These are phyloP conservation scores for Arthroderma uncinatum DNA, from an alignment of 2,329 filamentous ascomycete genomes.

Conservation along the genomic window DNA sequence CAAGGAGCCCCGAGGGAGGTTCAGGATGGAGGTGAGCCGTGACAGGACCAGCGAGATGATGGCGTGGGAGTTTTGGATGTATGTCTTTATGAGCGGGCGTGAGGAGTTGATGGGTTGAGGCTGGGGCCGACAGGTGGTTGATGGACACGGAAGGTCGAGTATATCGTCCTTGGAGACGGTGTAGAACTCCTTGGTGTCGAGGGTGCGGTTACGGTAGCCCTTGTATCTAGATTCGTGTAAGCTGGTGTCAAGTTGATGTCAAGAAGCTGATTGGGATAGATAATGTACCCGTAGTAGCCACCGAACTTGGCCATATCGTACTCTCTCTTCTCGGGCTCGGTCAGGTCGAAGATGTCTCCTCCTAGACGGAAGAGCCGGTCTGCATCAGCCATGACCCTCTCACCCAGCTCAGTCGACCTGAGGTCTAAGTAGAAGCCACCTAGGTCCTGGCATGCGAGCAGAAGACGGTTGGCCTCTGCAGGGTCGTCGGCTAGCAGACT, in stretches of 20 bases:
- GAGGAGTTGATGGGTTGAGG: constrained; percentile 7
- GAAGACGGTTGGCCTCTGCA: constrained; percentile 2
- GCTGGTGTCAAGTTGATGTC: background rate
- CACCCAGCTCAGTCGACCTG: constrained; percentile 8
- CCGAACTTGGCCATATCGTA: constrained; percentile 13
- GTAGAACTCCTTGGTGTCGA: constrained; percentile 13
- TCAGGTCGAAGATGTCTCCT: constrained; percentile 7
- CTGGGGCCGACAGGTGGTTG: constrained; percentile 2
- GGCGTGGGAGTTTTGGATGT: constrained; percentile 8
- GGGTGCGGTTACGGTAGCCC: constrained; percentile 11
- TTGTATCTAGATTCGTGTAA: constrained; percentile 6
- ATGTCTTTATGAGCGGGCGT: constrained; percentile 6
- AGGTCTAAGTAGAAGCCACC: constrained; percentile 13
- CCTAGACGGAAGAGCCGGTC: constrained; percentile 8
- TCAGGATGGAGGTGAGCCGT: constrained; percentile 5
- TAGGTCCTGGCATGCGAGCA: constrained; percentile 6
- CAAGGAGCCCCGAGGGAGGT: constrained; percentile 7
- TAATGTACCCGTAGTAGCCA: constrained; percentile 11
- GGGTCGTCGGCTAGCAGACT: constrained; percentile 9
- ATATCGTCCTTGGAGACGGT: constrained; percentile 13
- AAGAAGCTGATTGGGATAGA: background rate
- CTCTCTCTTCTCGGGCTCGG: constrained; percentile 4
- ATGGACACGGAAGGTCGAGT: constrained; percentile 3
- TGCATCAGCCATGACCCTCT: constrained; percentile 6
- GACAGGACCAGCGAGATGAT: constrained; percentile 10